Percentiles rank a stretch among this genome's conserved stretches.
These are phyloP conservation scores for Syzygium grande DNA, from an alignment of 345 rosid genomes.

Conservation along the genomic window DNA sequence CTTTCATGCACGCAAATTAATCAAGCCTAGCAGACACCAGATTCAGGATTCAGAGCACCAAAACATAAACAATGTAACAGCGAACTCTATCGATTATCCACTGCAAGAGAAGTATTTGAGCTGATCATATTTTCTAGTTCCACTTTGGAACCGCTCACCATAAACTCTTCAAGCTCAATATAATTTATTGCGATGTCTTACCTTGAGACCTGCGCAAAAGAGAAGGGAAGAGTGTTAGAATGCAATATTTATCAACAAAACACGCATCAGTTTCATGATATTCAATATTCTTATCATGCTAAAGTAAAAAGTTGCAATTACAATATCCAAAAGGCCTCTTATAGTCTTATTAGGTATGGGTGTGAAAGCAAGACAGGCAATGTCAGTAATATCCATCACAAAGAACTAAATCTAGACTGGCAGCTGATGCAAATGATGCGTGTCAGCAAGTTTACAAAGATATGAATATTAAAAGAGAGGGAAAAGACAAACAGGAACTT, in stretches of 20 bases:
- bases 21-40: not conserved
- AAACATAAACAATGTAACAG: not conserved
- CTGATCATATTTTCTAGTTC: not conserved
- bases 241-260: not conserved
- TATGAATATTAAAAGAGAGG: not conserved
- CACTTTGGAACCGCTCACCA: not conserved
- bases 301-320: not conserved
- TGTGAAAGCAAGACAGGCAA: not conserved
- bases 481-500: not conserved
- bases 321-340: not conserved
- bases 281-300: not conserved
- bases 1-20: not conserved
- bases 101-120: not conserved
- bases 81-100: not conserved
- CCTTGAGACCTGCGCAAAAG: conserved; percentile 74
- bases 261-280: not conserved
- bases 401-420: not conserved
- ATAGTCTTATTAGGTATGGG: not conserved
- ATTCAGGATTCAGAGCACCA: not conserved
- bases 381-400: not conserved
- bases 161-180: conserved; percentile 8
- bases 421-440: not conserved
- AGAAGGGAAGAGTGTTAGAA: not conserved
- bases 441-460: not conserved
- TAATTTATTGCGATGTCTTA: conserved; percentile 32